phyloP scores from a whole-genome alignment of 495 filamentous ascomycete genomes.

The Neohortaea acidophila region DNA sequence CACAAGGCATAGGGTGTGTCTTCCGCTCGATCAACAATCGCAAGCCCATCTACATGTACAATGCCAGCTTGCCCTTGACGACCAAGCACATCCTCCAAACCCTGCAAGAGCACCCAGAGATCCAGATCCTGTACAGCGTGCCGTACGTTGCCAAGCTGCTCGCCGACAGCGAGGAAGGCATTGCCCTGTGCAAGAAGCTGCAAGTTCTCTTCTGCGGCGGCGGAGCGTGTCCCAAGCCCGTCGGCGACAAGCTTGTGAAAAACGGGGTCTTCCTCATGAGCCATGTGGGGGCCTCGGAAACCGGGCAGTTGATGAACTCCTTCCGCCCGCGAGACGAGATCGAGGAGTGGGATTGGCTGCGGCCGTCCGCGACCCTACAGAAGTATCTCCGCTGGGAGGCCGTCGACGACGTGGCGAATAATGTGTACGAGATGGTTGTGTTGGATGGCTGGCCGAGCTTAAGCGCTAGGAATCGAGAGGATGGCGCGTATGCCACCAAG shows the following conservation, averaged over 20 bases:
- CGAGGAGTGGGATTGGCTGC: constrained; percentile 31
- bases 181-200: constrained; percentile 1
- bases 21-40: no score
- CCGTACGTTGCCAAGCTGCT: constrained; percentile 12
- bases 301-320: constrained; percentile 41
- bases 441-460: constrained; percentile 36
- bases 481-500: constrained; percentile 38
- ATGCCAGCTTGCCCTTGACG: constrained; percentile 4
- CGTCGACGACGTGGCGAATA: constrained; percentile 8
- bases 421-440: constrained; percentile 32
- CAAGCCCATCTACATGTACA: constrained; percentile 16
- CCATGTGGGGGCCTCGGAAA: constrained; percentile 39
- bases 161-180: constrained; percentile 7
- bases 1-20: no score
- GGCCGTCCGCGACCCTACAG: constrained; percentile 17
- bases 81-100: constrained; percentile 5
- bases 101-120: constrained; percentile 4
- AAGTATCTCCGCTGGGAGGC: constrained; percentile 21
- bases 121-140: constrained; percentile 10
- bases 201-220: constrained; percentile 10
- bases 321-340: constrained; percentile 27
- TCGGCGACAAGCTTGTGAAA: constrained; percentile 36
- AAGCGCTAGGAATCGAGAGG: constrained; percentile 36
- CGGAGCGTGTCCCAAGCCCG: constrained; percentile 8
- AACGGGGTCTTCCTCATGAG: constrained; percentile 38